A percentile compares a stretch with the other conserved stretches of the same genome.
These are phyloP conservation scores for Trichosphaerium sp. DNA, from an alignment of 78 protist genomes.

Conservation along the genomic window DNA sequence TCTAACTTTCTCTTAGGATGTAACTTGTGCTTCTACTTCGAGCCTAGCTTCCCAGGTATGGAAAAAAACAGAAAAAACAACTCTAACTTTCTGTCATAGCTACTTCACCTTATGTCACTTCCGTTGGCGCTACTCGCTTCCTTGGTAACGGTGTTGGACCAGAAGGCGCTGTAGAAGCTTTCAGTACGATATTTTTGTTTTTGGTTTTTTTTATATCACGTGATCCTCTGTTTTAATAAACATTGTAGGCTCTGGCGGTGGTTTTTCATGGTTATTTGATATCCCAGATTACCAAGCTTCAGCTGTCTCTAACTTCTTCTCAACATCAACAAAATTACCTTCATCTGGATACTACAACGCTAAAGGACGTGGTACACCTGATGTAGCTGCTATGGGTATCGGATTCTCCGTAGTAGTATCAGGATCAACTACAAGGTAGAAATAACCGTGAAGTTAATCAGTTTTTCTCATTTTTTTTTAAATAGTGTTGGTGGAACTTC, in stretches of 20 bases:
- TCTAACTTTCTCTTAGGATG: no score
- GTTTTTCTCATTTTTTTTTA: no score
- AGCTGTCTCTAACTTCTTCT: slow-evolving; percentile 1
- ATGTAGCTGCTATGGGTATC: slow-evolving; percentile 4
- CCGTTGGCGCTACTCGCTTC: slow-evolving; percentile 20
- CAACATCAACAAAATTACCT: not conserved
- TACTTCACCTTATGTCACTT: slow-evolving; percentile 15
- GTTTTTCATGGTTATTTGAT: slow-evolving; percentile 8
- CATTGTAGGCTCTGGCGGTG: slow-evolving; percentile 14
- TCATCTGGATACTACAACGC: not conserved
- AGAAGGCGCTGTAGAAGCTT: no score
- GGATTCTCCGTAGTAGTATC: not conserved
- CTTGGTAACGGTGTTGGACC: no score
- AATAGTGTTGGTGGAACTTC: no score
- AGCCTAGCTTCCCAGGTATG: slow-evolving; percentile 20
- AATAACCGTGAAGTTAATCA: no score
- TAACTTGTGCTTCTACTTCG: not conserved
- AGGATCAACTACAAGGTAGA: no score
- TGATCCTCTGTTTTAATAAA: no score
- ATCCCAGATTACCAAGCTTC: slow-evolving; percentile 6
- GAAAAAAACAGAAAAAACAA: no score
- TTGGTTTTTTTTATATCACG: not conserved
- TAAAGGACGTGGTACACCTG: slow-evolving; percentile 30
- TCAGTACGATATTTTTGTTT: no score
- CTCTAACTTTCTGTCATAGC: no score